Conservation (phyloP, 2,329 filamentous ascomycete genomes). For the Ophiostoma australiae region DNA sequence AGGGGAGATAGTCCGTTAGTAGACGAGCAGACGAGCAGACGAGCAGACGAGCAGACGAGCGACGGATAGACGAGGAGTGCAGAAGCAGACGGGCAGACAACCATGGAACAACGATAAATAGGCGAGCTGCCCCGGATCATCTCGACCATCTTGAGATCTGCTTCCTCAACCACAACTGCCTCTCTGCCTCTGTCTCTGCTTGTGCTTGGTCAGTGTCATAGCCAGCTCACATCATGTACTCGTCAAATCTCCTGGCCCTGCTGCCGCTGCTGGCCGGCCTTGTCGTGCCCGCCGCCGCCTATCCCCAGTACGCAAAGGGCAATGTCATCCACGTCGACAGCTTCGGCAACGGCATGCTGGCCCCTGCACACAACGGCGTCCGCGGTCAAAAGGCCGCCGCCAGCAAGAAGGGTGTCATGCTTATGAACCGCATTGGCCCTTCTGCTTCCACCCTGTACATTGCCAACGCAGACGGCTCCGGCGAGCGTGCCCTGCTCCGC, state of each 20-base stretch:
- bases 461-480: slow-evolving; percentile 13
- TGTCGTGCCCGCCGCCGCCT: background rate
- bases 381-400: background rate
- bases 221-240: background rate
- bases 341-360: background rate
- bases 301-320: background rate
- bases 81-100: background rate
- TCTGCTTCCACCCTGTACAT: background rate
- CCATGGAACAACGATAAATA: background rate
- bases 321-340: background rate
- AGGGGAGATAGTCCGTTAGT: background rate
- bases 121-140: background rate
- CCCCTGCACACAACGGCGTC: too few species aligned
- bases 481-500: background rate
- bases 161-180: background rate
- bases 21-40: background rate
- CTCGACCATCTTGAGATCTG: background rate
- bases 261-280: background rate
- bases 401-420: background rate
- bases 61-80: background rate
- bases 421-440: background rate
- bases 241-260: background rate
- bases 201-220: background rate
- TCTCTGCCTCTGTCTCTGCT: background rate
- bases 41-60: background rate